phyloP scores from a whole-genome alignment of 352 stramenopile genomes.

The Globisporangium sylvaticum region DNA sequence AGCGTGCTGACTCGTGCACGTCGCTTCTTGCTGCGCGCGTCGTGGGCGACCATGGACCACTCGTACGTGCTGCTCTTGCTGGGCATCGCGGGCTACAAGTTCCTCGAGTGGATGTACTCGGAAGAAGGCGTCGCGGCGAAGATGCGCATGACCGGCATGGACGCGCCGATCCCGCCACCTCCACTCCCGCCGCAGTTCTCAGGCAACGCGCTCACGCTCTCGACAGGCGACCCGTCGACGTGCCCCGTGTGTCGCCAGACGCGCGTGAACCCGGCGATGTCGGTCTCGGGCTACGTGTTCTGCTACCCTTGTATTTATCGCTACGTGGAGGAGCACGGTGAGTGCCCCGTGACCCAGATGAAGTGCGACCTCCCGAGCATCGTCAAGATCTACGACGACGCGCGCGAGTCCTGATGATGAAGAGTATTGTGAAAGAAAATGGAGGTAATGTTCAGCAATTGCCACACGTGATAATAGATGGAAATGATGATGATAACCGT shows the following conservation, averaged over 20 bases:
- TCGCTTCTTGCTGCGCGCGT: conserved; percentile 39
- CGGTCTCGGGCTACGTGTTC: conserved; percentile 74
- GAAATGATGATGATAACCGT: not conserved
- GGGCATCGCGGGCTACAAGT: conserved; percentile 81
- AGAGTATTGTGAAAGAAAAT: not conserved
- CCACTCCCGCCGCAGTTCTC: conserved; percentile 66
- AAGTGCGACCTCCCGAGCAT: conserved; percentile 60
- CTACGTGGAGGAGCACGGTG: conserved; percentile 61
- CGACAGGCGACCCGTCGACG: conserved; percentile 42
- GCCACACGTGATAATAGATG: not conserved
- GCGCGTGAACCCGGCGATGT: conserved; percentile 74
- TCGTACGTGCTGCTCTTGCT: conserved; percentile 78
- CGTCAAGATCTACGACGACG: conserved; percentile 84
- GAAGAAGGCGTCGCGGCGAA: conserved; percentile 67
- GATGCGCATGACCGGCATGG: conserved; percentile 42
- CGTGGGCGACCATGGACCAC: conserved; percentile 72
- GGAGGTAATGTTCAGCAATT: not conserved
- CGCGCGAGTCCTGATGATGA: conserved; percentile 11
- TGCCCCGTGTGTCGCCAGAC: conserved; percentile 70
- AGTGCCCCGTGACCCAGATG: conserved; percentile 78
- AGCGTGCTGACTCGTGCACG: conserved; percentile 40
- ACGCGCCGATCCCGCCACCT: conserved; percentile 66
- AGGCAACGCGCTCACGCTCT: conserved; percentile 41
- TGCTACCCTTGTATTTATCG: conserved; percentile 82
- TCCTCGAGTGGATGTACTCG: conserved; percentile 88